These are phyloP conservation scores for Stenogyne calaminthoides DNA, from an alignment of 305 asterid species.

Conservation along the genomic window DNA sequence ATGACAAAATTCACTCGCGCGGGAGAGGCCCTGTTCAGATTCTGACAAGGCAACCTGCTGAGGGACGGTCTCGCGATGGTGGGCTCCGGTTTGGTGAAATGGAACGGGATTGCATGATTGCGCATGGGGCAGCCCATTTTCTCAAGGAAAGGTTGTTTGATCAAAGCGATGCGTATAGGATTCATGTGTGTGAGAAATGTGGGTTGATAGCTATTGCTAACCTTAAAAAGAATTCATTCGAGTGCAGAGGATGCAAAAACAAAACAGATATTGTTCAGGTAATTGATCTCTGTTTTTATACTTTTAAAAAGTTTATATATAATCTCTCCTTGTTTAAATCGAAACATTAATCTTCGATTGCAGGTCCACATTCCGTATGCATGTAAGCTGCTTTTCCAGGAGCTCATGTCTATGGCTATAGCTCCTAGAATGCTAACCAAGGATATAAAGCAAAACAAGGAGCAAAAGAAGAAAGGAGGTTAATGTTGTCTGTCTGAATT, in stretches of 20 bases:
- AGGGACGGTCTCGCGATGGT: constrained; percentile 95
- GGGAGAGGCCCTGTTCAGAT: constrained; percentile 98
- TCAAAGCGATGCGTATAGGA: constrained; percentile 95
- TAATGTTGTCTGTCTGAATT: constrained; percentile 24
- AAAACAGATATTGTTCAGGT: constrained; percentile 97
- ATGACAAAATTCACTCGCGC: constrained; percentile 94
- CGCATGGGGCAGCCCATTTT: constrained; percentile 97
- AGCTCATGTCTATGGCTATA: constrained; percentile 97
- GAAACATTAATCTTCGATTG: neutral
- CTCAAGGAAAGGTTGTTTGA: constrained; percentile 91
- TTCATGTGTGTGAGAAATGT: constrained; percentile 89
- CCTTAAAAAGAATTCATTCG: constrained; percentile 86
- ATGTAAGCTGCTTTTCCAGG: constrained; percentile 92
- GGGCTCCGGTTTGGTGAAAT: constrained; percentile 98
- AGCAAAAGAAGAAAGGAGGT: constrained; percentile 62
- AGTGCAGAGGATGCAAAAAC: constrained; percentile 97
- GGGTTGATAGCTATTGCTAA: constrained; percentile 93
- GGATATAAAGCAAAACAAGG: constrained; percentile 67
- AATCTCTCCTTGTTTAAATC: neutral
- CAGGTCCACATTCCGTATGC: constrained; percentile 98
- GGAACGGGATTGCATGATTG: constrained; percentile 99
- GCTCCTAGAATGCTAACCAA: constrained; percentile 95
- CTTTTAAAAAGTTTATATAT: neutral
- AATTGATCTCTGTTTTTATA: neutral
- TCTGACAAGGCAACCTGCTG: constrained; percentile 98